Evolutionary conservation across 257 asterid genomes (phyloP), one percentile per base, ranked within the genome.

Genomic region (Gardenia jasminoides): DNA sequence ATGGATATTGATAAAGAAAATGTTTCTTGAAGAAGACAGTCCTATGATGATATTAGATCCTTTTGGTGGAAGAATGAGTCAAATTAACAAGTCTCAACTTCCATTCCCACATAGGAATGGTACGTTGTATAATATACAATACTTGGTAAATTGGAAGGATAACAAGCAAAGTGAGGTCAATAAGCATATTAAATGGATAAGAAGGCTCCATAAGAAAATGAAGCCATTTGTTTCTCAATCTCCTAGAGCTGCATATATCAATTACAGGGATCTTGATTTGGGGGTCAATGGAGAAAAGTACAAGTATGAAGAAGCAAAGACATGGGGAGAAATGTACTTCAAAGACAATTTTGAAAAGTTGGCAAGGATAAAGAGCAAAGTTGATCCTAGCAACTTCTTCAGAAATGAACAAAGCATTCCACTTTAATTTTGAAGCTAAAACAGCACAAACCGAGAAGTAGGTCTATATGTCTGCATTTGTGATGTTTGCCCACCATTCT

Each of bases 101-200:
- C 84, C 84, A 5, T 81, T 81, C 30, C 84, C 84, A n/a, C 80
- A 76, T 16, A 81, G 84, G 67, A 66, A 76, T 24, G 81, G 81
- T 1, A 81, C 11, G 12, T 56, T 76, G 7, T 62, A 24, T 22
- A 76, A 76, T 10, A 43, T 76, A 1, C 81, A 81, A 76, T 81
- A 81, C n/a, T 1, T 70, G 24, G 84, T 81, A 64, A 33, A 33
- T 10, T 81, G 84, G 81, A 71, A 70, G 2, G 9, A 19, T 0
- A 58, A 58, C 20, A 20, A 41, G 17, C n/a, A 68, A 0, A 36
- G 24, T 48, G 67, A 70, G 36, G 39, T 22, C 2, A 70, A 76
- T 11, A 71, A 61, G 54, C 84, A 81, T n/a, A 33, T 81, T 56
- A 39, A 76, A 22, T 81, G 81, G 84, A 70, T 81, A 0, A 70